phyloP scores from a whole-genome alignment of 2,329 filamentous ascomycete species.

The Bipolaris zeicola region DNA sequence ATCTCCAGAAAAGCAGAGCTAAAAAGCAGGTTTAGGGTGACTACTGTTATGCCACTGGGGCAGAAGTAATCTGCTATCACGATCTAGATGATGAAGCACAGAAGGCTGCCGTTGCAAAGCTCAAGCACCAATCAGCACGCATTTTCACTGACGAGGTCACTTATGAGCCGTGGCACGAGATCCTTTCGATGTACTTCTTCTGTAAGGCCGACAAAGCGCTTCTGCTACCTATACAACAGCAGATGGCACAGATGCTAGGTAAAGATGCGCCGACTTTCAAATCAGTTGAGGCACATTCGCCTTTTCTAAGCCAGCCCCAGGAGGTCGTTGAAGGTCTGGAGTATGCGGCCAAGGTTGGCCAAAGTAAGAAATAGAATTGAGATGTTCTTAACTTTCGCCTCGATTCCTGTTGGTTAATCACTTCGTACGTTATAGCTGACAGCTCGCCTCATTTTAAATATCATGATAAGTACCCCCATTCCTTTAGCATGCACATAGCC shows the following conservation, averaged over 20 bases:
- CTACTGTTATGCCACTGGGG: background rate
- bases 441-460: too few relatives aligned
- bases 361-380: background rate
- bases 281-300: slow-evolving; percentile 1
- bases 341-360: slow-evolving; percentile 1
- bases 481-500: too few relatives aligned
- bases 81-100: slow-evolving; percentile 1
- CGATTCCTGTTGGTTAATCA: too few relatives aligned
- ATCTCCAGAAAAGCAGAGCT: background rate
- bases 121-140: slow-evolving; percentile 4
- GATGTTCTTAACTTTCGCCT: background rate
- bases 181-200: slow-evolving; percentile 6
- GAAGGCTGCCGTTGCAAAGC: background rate
- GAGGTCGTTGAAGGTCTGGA: slow-evolving; percentile 3
- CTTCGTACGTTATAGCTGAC: too few relatives aligned
- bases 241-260: slow-evolving; percentile 3
- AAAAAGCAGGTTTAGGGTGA: background rate
- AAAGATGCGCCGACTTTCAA: background rate
- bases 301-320: slow-evolving; percentile 5
- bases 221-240: slow-evolving; percentile 3
- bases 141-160: slow-evolving; percentile 6
- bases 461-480: too few relatives aligned
- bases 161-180: slow-evolving; percentile 7
- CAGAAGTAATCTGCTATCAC: slow-evolving; percentile 3
- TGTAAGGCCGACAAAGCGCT: slow-evolving; percentile 5